A percentile compares a stretch with the other conserved stretches of the same genome.
Conservation (phyloP, 345 rosid species). For the Limnanthes douglasii region DNA sequence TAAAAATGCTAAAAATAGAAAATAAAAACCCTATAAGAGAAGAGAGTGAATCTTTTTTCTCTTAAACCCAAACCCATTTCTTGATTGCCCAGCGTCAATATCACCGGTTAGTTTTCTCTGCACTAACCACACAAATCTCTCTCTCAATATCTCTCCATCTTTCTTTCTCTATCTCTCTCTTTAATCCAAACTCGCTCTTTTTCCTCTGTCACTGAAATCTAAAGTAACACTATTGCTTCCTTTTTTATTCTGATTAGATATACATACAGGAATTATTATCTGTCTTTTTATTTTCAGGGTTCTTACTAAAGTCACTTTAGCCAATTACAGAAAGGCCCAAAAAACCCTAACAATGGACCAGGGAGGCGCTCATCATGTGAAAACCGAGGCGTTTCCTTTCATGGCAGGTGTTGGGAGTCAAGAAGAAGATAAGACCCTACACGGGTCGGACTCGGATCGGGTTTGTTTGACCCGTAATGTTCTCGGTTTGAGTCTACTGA, state of each 20-base stretch:
- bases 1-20: constrained; percentile 31
- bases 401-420: constrained; percentile 36
- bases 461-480: constrained; percentile 25
- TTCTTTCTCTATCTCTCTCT: constrained; percentile 18
- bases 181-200: constrained; percentile 14
- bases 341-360: constrained; percentile 24
- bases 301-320: constrained; percentile 6
- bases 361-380: constrained; percentile 21
- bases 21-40: constrained; percentile 5
- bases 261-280: constrained; percentile 4
- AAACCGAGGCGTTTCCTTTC: constrained; percentile 40
- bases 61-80: constrained; percentile 33
- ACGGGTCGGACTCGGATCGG: constrained; percentile 20
- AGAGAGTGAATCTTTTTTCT: constrained; percentile 2
- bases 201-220: constrained; percentile 23
- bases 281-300: constrained; percentile 10
- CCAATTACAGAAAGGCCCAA: constrained; percentile 16
- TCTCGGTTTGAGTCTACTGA: constrained; percentile 30
- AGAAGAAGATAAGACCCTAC: constrained; percentile 11
- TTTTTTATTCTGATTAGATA: constrained; percentile 12
- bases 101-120: constrained; percentile 37
- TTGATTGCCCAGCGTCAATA: constrained; percentile 72
- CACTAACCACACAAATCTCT: constrained; percentile 21
- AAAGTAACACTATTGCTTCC: constrained; percentile 15
- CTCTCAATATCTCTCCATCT: constrained; percentile 6